These are phyloP conservation scores for Gracilaria domingensis DNA, from an alignment of 23 red algal genomes.

Conservation along the genomic window DNA sequence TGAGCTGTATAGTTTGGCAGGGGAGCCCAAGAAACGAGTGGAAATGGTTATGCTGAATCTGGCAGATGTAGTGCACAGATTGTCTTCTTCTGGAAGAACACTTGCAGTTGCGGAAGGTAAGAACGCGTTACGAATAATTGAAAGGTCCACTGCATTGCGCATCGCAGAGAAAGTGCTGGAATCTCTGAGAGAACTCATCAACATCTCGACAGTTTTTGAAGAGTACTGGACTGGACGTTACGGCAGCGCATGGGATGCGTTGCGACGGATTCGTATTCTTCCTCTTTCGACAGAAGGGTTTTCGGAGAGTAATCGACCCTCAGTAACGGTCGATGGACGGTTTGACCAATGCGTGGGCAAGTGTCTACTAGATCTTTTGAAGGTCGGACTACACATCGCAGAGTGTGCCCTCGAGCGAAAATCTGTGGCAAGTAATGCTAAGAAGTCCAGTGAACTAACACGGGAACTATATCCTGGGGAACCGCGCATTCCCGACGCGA, in stretches of 20 bases:
- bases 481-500: constrained; percentile 25
- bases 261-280: constrained; percentile 29
- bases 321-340: not conserved
- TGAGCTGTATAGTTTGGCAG: constrained; percentile 29
- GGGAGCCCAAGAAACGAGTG: constrained; percentile 5
- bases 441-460: not conserved
- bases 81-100: constrained; percentile 26
- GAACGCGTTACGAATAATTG: constrained; percentile 1
- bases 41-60: constrained; percentile 50
- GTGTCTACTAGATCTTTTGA: constrained; percentile 36
- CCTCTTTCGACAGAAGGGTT: constrained; percentile 18
- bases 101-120: constrained; percentile 32
- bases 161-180: constrained; percentile 1
- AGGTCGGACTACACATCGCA: constrained; percentile 51
- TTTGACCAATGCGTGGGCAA: constrained; percentile 19
- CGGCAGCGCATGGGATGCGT: constrained; percentile 32
- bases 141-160: not conserved
- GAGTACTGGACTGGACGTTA: constrained; percentile 57
- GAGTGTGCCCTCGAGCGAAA: constrained; percentile 47
- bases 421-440: constrained; percentile 26
- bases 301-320: constrained; percentile 20
- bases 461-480: not conserved
- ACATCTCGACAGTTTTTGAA: constrained; percentile 39
- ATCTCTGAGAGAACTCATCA: constrained; percentile 21
- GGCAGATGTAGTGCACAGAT: constrained; percentile 39